Evolutionary conservation across 192 early-diverging fungal species (phyloP).

Genomic region (Thamnidium elegans): DNA sequence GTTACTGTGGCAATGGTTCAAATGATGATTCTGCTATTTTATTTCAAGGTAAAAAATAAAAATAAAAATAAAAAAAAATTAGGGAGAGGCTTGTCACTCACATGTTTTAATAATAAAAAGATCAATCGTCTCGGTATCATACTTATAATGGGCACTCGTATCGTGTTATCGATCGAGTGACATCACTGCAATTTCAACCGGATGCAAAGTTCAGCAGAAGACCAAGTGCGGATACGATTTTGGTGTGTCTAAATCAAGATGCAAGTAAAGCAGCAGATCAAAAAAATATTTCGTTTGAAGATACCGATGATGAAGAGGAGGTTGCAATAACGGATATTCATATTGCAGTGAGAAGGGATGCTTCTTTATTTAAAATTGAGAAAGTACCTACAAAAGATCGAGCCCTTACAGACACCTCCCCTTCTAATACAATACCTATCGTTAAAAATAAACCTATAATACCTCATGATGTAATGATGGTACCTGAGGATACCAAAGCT

Average conservation of each 20-base stretch:
- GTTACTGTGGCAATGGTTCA: neutral
- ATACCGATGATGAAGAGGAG: neutral
- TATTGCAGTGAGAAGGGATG: slow-evolving; percentile 9
- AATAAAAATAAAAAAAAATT: slow-evolving; percentile 2
- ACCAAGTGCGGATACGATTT: slow-evolving; percentile 8
- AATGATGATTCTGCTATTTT: slow-evolving; percentile 7
- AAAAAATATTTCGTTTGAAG: neutral
- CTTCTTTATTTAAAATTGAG: slow-evolving; percentile 16
- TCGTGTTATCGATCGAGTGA: slow-evolving; percentile 6
- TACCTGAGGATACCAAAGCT: too few relatives aligned
- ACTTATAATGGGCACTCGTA: slow-evolving; percentile 8
- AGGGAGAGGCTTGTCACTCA: neutral
- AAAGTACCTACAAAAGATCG: slow-evolving; percentile 4
- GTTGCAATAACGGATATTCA: neutral
- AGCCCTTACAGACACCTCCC: too few relatives aligned
- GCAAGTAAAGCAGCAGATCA: slow-evolving; percentile 2
- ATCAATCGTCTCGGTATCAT: slow-evolving; percentile 4
- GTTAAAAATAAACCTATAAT: too few relatives aligned
- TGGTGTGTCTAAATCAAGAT: neutral
- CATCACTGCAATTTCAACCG: slow-evolving; percentile 12
- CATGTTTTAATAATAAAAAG: slow-evolving; percentile 9
- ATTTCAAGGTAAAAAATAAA: neutral
- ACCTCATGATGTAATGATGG: too few relatives aligned
- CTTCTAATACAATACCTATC: too few relatives aligned
- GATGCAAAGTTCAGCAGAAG: neutral